phyloP scores from a whole-genome alignment of 1,284 basidiomycete species.

The Trichosporon sp. region DNA sequence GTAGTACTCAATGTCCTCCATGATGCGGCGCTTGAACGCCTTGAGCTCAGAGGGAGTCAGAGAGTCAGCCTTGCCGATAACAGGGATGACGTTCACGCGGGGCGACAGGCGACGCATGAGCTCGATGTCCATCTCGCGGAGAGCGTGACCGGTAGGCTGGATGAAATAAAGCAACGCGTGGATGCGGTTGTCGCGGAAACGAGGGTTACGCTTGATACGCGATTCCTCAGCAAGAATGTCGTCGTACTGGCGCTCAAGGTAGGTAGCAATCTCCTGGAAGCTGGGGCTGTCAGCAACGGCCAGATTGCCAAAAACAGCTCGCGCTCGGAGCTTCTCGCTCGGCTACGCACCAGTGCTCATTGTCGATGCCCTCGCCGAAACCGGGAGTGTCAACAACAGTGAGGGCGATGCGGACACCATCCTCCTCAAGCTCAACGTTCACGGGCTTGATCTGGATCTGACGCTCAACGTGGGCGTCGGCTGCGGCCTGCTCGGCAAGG shows the following conservation, averaged over 20 bases:
- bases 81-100: conserved; percentile 98
- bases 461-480: conserved; percentile 90
- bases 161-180: conserved; percentile 99
- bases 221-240: conserved; percentile 99
- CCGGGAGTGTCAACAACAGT: conserved; percentile 99
- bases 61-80: conserved; percentile 95
- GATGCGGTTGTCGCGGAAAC: conserved; percentile 96
- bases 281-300: conserved; percentile 57
- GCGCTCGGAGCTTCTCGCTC: conserved; percentile 1
- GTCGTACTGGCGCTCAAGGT: conserved; percentile 99
- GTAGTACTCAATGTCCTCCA: conserved; percentile 99
- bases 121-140: conserved; percentile 99
- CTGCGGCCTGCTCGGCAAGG: conserved; percentile 55
- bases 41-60: conserved; percentile 87
- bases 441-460: conserved; percentile 94
- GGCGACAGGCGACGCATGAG: conserved; percentile 95
- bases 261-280: conserved; percentile 93
- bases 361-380: conserved; percentile 98
- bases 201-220: conserved; percentile 98
- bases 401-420: conserved; percentile 94
- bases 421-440: conserved; percentile 97
- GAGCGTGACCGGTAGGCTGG: conserved; percentile 83
- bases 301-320: background rate
- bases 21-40: conserved; percentile 91
- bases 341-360: conserved; percentile 85